Evolutionary conservation across 2,329 filamentous ascomycete genomes (phyloP).

Genomic region (Catunica adiposa): DNA sequence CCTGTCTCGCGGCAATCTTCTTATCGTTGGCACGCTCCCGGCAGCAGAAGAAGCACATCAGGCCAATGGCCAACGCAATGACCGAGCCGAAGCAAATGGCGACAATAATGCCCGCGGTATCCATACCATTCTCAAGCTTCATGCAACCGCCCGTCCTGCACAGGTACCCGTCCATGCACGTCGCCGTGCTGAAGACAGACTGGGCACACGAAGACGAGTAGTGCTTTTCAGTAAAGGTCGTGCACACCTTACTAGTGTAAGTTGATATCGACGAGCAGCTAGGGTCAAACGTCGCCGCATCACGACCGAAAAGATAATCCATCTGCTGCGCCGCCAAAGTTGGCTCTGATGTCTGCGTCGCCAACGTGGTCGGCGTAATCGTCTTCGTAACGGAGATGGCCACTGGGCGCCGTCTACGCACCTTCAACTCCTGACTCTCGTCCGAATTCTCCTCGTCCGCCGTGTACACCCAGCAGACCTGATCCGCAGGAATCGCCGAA

Average conservation of each 20-base stretch:
- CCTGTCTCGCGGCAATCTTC: conserved; percentile 28
- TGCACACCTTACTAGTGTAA: conserved; percentile 21
- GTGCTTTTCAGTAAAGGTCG: conserved; percentile 17
- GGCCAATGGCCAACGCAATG: conserved; percentile 23
- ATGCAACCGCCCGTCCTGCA: conserved; percentile 33
- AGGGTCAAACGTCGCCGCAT: conserved; percentile 5
- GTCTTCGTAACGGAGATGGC: neutral
- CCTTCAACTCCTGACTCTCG: conserved; percentile 4
- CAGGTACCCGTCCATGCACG: conserved; percentile 28
- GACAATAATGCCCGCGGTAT: conserved; percentile 31
- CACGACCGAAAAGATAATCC: conserved; percentile 14
- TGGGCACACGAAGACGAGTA: conserved; percentile 25
- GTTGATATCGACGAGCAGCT: conserved; percentile 16
- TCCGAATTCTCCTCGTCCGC: conserved; percentile 6
- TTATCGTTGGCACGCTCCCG: conserved; percentile 31
- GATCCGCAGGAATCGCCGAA: conserved; percentile 20
- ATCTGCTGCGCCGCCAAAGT: conserved; percentile 14
- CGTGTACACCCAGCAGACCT: conserved; percentile 21
- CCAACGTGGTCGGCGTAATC: neutral
- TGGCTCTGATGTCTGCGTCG: neutral
- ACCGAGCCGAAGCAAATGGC: conserved; percentile 30
- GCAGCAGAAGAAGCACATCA: conserved; percentile 36
- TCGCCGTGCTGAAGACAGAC: conserved; percentile 21
- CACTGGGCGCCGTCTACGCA: conserved; percentile 13
- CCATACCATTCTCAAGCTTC: conserved; percentile 24